A percentile compares a stretch with the other conserved stretches of the same genome.
Conservation (phyloP, 2,329 filamentous ascomycete genomes). For the Karstenula rhodostoma region DNA sequence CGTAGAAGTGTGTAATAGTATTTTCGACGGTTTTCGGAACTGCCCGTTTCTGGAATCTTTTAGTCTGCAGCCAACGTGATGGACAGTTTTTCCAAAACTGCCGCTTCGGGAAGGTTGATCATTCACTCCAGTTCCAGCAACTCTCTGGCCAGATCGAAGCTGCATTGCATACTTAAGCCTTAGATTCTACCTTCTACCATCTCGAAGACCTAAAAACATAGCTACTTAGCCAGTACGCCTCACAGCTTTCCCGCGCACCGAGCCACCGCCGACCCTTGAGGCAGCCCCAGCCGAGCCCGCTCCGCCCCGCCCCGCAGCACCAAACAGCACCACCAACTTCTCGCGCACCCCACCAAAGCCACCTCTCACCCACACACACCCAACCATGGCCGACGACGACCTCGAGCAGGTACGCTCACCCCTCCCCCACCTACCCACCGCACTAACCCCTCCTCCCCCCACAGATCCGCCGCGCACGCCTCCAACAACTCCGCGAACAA, state of each 20-base stretch:
- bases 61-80: too few species aligned
- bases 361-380: not conserved
- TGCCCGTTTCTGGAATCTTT: too few species aligned
- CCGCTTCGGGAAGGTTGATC: not conserved
- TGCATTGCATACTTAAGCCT: not conserved
- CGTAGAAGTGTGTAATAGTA: too few species aligned
- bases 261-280: not conserved
- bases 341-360: conserved; percentile 6
- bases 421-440: conserved; percentile 15
- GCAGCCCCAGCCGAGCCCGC: not conserved
- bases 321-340: not conserved
- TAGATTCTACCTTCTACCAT: not conserved
- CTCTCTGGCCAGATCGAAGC: too few species aligned
- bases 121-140: not conserved
- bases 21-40: too few species aligned
- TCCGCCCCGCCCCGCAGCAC: conserved; percentile 6
- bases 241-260: not conserved
- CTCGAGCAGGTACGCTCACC: conserved; percentile 64
- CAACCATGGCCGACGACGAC: conserved; percentile 70
- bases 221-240: too few species aligned
- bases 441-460: conserved; percentile 6
- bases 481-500: conserved; percentile 88
- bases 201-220: too few species aligned
- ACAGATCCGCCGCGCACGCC: conserved; percentile 88
- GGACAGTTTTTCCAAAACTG: not conserved